Evolutionary conservation across 768 basidiomycete genomes (phyloP), one percentile per base, ranked within the genome.

Genomic region (Clavulina sp.): DNA sequence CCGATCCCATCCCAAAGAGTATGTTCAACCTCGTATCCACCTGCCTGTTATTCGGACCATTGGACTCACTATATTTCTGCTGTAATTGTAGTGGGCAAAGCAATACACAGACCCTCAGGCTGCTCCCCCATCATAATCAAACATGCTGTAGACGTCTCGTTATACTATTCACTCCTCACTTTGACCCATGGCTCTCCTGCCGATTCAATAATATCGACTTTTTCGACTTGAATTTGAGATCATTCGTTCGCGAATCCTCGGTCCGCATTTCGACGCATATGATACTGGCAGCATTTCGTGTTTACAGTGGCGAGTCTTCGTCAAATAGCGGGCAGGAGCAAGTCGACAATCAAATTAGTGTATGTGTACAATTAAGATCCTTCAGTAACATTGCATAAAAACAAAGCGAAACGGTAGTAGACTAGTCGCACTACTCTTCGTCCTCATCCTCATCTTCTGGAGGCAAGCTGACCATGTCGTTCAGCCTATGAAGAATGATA

Each of bases 1-100:
- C 72, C 75, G 16, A 87, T 89, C 61, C 86, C 86, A 48, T 88
- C 86, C 1, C 80, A 81, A 76, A 66, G 71, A 66, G 85, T 84
- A 56, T 52, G 81, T 65, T n/a, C n/a, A n/a, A n/a, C n/a, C n/a
- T n/a, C n/a, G n/a, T n/a, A n/a, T n/a, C n/a, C n/a, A n/a, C n/a
- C 50, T 31, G 4, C 3, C 29, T 49, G 41, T 19, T 16, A 5
- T 28, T 19, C 31, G 23, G 13, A 9, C 43, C 23, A 9, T 46
- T 46, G 29, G 24, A 29, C 31, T 30, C 28, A 18, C 28, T 7
- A 49, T 49, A 30, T 29, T 33, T 29, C 16, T 26, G 24, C 43
- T 9, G 13, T 28, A 7, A 28, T 46, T 46, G 13, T 28, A 49
- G 48, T 49, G 48, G 48, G 31, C 48, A 29, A 49, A 33, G 32